A percentile compares a stretch with the other conserved stretches of the same genome.
Evolutionary conservation across 2,329 filamentous ascomycete species (phyloP).

Genomic region (Pseudonectria buxi): DNA sequence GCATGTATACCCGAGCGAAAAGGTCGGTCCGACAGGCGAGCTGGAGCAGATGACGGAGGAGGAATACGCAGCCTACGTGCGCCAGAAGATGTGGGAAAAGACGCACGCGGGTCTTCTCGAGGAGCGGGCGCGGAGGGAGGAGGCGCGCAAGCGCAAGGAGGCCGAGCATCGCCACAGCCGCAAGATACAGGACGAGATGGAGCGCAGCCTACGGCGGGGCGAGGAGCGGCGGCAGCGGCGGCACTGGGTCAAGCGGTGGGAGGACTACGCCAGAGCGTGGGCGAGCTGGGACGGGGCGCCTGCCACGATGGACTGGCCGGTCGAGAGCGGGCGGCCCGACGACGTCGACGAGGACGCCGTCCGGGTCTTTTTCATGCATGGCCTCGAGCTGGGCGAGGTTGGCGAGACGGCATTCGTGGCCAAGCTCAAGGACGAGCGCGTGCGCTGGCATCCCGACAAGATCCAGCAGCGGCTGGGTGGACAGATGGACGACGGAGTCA

Average conservation of each 20-base stretch:
- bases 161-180: slow-evolving; percentile 43
- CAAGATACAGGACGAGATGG: slow-evolving; percentile 57
- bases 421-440: slow-evolving; percentile 71
- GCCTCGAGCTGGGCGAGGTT: slow-evolving; percentile 35
- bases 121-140: slow-evolving; percentile 59
- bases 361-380: slow-evolving; percentile 59
- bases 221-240: slow-evolving; percentile 53
- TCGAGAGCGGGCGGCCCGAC: slow-evolving; percentile 47
- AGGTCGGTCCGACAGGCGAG: slow-evolving; percentile 40
- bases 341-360: slow-evolving; percentile 56
- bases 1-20: slow-evolving; percentile 61
- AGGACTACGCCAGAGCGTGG: slow-evolving; percentile 60
- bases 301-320: slow-evolving; percentile 62
- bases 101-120: slow-evolving; percentile 78
- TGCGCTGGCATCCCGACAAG: slow-evolving; percentile 97
- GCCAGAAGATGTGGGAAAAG: slow-evolving; percentile 91
- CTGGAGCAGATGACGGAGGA: slow-evolving; percentile 88
- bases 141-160: slow-evolving; percentile 42
- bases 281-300: slow-evolving; percentile 39
- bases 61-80: slow-evolving; percentile 81
- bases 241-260: slow-evolving; percentile 55
- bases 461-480: slow-evolving; percentile 82
- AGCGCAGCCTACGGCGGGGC: slow-evolving; percentile 60
- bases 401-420: slow-evolving; percentile 40
- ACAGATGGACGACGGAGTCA: slow-evolving; percentile 61